Percentiles rank a stretch among this genome's conserved stretches.
Evolutionary conservation across 2,329 filamentous ascomycete species (phyloP).

Genomic region (Colletotrichum eleusines): DNA sequence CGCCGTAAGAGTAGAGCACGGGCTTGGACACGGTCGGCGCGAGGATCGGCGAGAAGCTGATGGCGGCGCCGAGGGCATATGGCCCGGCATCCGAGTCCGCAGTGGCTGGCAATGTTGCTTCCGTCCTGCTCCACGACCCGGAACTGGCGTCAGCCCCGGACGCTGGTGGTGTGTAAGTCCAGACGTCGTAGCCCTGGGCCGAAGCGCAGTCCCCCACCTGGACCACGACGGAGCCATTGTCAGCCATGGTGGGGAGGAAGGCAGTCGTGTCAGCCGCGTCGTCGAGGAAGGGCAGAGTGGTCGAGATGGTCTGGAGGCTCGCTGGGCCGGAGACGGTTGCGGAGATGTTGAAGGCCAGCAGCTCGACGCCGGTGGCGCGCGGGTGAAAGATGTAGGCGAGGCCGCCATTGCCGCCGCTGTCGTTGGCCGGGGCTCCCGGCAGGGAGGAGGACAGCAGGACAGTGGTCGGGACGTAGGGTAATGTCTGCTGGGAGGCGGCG

Average conservation of each 20-base stretch:
- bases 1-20: slow-evolving; percentile 82
- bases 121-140: slow-evolving; percentile 59
- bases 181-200: slow-evolving; percentile 68
- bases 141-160: slow-evolving; percentile 53
- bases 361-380: slow-evolving; percentile 57
- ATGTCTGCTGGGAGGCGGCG: slow-evolving; percentile 55
- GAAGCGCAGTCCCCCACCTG: slow-evolving; percentile 79
- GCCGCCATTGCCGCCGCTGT: slow-evolving; percentile 59
- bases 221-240: slow-evolving; percentile 77
- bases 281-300: slow-evolving; percentile 72
- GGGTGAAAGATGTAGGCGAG: slow-evolving; percentile 79
- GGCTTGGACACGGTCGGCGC: slow-evolving; percentile 65
- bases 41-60: slow-evolving; percentile 76
- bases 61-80: slow-evolving; percentile 65
- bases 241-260: slow-evolving; percentile 76
- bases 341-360: slow-evolving; percentile 76
- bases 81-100: slow-evolving; percentile 51
- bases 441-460: slow-evolving; percentile 69
- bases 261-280: slow-evolving; percentile 61
- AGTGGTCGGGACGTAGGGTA: slow-evolving; percentile 84
- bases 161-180: slow-evolving; percentile 71
- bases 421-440: slow-evolving; percentile 55
- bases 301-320: slow-evolving; percentile 64
- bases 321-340: slow-evolving; percentile 61
- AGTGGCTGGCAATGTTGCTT: slow-evolving; percentile 42